Evolutionary conservation across 768 basidiomycete genomes (phyloP).

Genomic region (Calocybe cyanea): DNA sequence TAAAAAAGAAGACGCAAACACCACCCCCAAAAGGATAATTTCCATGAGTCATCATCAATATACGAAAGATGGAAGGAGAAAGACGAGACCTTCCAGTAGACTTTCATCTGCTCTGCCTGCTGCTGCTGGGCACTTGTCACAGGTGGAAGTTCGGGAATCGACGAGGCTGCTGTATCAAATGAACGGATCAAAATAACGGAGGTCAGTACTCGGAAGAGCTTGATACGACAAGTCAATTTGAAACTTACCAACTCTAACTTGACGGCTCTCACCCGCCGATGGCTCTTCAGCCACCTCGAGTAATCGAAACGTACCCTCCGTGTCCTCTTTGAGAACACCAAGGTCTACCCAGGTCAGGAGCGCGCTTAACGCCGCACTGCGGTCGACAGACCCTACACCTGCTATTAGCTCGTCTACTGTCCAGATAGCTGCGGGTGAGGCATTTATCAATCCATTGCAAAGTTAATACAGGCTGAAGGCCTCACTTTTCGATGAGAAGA

Average conservation of each 20-base stretch:
- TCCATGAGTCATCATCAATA: not conserved
- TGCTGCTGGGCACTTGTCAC: conserved; percentile 63
- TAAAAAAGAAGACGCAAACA: conserved; percentile 22
- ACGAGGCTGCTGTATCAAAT: conserved; percentile 17
- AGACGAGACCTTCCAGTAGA: conserved; percentile 75
- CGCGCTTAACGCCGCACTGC: conserved; percentile 64
- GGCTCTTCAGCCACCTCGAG: conserved; percentile 58
- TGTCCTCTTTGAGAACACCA: conserved; percentile 73
- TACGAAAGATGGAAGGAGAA: not conserved
- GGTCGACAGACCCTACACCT: conserved; percentile 63
- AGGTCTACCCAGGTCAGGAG: conserved; percentile 81
- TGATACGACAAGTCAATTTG: not conserved
- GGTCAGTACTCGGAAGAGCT: too few species aligned
- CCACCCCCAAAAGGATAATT: too few species aligned
- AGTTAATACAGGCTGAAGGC: too few species aligned
- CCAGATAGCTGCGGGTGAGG: conserved; percentile 55
- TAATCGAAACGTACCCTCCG: conserved; percentile 55
- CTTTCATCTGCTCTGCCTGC: conserved; percentile 80
- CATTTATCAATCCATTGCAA: not conserved
- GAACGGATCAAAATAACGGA: not conserved
- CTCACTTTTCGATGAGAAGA: conserved; percentile 71
- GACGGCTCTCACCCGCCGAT: conserved; percentile 20
- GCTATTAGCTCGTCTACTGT: conserved; percentile 62
- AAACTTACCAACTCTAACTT: conserved; percentile 10
- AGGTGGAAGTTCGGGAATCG: conserved; percentile 40